Evolutionary conservation across 257 asterid genomes (phyloP).

Genomic region (Mitragyna speciosa): DNA sequence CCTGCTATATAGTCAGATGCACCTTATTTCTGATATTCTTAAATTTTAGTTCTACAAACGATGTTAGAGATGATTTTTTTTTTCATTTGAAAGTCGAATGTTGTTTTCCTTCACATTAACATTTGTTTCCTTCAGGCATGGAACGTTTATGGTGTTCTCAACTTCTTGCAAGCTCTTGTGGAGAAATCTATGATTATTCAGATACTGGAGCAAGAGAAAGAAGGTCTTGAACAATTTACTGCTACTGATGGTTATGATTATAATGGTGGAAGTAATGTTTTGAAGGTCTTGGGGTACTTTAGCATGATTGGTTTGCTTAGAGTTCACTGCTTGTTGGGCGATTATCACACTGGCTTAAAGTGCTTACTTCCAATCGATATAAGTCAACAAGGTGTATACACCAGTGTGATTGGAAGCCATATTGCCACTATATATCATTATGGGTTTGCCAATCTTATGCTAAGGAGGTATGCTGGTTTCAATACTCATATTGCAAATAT

Average conservation of each 20-base stretch:
- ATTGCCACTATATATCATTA: slow-evolving; percentile 86
- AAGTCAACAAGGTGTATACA: slow-evolving; percentile 86
- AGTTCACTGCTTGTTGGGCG: slow-evolving; percentile 98
- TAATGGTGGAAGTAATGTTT: slow-evolving; percentile 93
- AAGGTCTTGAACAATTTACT: slow-evolving; percentile 89
- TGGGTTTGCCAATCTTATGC: slow-evolving; percentile 96
- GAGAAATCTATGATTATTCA: slow-evolving; percentile 86
- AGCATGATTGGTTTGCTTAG: slow-evolving; percentile 98
- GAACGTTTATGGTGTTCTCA: slow-evolving; percentile 96
- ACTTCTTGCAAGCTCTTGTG: slow-evolving; percentile 86
- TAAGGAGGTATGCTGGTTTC: slow-evolving; percentile 62
- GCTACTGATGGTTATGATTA: slow-evolving; percentile 95
- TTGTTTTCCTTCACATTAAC: not conserved
- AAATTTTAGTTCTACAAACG: not conserved
- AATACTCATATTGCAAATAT: not conserved
- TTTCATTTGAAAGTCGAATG: not conserved
- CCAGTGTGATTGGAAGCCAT: slow-evolving; percentile 90
- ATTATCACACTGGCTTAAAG: slow-evolving; percentile 92
- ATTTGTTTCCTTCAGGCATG: slow-evolving; percentile 59
- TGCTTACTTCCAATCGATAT: slow-evolving; percentile 85
- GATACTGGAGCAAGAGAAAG: slow-evolving; percentile 84
- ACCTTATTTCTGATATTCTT: not conserved
- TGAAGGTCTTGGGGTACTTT: slow-evolving; percentile 93
- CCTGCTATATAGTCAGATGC: not conserved
- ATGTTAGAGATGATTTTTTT: not conserved